These are phyloP conservation scores for Ophiostoma perfectum DNA, from an alignment of 2,329 filamentous ascomycete genomes.

Conservation along the genomic window DNA sequence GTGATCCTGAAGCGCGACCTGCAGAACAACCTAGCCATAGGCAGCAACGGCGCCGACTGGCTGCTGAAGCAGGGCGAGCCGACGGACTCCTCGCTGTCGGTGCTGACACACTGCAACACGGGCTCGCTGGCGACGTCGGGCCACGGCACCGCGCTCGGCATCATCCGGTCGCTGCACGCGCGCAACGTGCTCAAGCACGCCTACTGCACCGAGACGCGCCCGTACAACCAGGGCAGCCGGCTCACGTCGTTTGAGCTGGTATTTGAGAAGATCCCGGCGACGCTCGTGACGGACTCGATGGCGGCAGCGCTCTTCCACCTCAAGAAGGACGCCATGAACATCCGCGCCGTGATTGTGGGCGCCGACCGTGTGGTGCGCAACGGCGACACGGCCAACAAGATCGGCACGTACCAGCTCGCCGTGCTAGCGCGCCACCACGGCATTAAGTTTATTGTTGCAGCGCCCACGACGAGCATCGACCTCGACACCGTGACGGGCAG, in stretches of 20 bases:
- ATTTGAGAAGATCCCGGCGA: slow-evolving; percentile 85
- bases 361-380: slow-evolving; percentile 94
- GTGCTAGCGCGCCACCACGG: slow-evolving; percentile 85
- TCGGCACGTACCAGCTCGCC: slow-evolving; percentile 88
- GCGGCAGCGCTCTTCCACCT: slow-evolving; percentile 73
- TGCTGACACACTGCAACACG: slow-evolving; percentile 97
- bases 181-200: slow-evolving; percentile 67
- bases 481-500: slow-evolving; percentile 69
- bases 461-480: slow-evolving; percentile 91
- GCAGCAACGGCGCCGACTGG: slow-evolving; percentile 77
- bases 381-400: slow-evolving; percentile 97
- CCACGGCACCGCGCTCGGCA: slow-evolving; percentile 93
- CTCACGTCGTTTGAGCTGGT: slow-evolving; percentile 96
- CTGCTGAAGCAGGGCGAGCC: slow-evolving; percentile 55
- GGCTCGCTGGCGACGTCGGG: slow-evolving; percentile 94
- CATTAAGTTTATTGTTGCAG: slow-evolving; percentile 90
- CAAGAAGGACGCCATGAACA: slow-evolving; percentile 57
- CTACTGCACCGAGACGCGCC: slow-evolving; percentile 93
- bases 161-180: slow-evolving; percentile 76
- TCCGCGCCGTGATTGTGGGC: slow-evolving; percentile 85
- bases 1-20: slow-evolving; percentile 83
- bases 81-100: slow-evolving; percentile 55
- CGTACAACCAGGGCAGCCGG: slow-evolving; percentile 95
- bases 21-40: slow-evolving; percentile 80
- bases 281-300: slow-evolving; percentile 95